Conservation (phyloP, 73 alveolate species). For the Effrenium voratum region DNA sequence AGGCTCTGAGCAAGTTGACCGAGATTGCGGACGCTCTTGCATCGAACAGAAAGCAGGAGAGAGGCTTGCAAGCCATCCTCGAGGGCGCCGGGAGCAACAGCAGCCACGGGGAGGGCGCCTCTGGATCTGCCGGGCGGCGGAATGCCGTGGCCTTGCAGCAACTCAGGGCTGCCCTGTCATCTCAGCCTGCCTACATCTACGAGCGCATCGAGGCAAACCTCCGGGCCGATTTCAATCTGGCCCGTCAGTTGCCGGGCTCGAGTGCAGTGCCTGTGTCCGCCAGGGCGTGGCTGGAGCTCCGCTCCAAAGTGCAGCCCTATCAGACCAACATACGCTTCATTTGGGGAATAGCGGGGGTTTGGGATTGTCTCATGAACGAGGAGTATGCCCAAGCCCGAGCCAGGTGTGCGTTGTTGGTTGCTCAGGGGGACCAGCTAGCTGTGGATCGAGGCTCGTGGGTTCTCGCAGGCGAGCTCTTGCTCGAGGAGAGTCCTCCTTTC, state of each 20-base stretch:
- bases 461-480: not conserved
- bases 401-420: not conserved
- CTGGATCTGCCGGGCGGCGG: not conserved
- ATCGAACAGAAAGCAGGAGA: not conserved
- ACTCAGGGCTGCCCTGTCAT: not conserved
- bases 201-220: not conserved
- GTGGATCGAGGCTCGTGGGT: not conserved
- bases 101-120: not conserved
- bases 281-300: not conserved
- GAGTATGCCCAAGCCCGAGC: not conserved
- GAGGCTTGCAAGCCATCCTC: not conserved
- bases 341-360: not conserved
- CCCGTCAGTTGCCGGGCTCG: not conserved
- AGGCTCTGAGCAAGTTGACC: not conserved
- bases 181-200: not conserved
- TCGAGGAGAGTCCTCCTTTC: conserved; percentile 26
- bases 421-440: not conserved
- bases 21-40: not conserved
- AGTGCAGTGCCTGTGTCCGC: not conserved
- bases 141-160: not conserved
- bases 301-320: not conserved
- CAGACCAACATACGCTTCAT: not conserved
- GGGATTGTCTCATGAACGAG: not conserved
- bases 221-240: not conserved
- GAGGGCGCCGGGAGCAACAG: not conserved